Evolutionary conservation across 2,329 filamentous ascomycete species (phyloP), one percentile per base, ranked within the genome.

Genomic region (Sporothrix inflata): DNA sequence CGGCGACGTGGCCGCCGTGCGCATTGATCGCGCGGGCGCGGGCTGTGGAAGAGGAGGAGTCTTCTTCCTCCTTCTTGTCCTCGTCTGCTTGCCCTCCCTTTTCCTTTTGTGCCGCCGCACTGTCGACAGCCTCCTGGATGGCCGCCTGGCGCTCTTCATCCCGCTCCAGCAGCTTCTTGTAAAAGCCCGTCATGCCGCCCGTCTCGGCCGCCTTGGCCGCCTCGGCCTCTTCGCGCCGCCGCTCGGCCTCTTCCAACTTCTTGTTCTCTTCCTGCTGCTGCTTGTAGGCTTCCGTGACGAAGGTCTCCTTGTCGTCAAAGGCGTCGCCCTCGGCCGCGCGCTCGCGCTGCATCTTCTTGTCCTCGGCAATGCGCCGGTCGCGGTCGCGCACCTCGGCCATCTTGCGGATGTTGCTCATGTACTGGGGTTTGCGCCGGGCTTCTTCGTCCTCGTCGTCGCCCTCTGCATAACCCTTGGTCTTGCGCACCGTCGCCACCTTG

Each of bases 201-300:
- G 71, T 53, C 3, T 85, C 85, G 75, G 89, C 86, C 74, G 90
- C 90, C 79, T 89, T 90, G 79, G 86, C 86, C 30, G 87, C 85
- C 77, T 92, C 86, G 49, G 85, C 87, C 77, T 91, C 91, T 76
- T 93, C 90, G 72, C 85, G 84, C 73, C 80, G 82, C 78, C 85
- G 87, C 81, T 96, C 92, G 78, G 93, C 92, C 75, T 90, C 91
- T 78, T 94, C 92, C 9, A 92, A 78, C 71, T 85, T 83, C 75
- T 85, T 84, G 75, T 93, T 90, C 80, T 94, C 93, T 79, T 91
- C 92, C 78, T 94, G 92, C 78, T 95, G 92, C 78, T 87, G 86
- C 83, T 92, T 93, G 80, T 96, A 97, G 47, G 92, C 92, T 72
- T 90, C 91, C 0, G 93, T 96, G 45, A 96, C 93, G 76, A 96